A percentile compares a stretch with the other conserved stretches of the same genome.
These are phyloP conservation scores for Halenospora varia DNA, from an alignment of 495 filamentous ascomycete species.

Conservation along the genomic window DNA sequence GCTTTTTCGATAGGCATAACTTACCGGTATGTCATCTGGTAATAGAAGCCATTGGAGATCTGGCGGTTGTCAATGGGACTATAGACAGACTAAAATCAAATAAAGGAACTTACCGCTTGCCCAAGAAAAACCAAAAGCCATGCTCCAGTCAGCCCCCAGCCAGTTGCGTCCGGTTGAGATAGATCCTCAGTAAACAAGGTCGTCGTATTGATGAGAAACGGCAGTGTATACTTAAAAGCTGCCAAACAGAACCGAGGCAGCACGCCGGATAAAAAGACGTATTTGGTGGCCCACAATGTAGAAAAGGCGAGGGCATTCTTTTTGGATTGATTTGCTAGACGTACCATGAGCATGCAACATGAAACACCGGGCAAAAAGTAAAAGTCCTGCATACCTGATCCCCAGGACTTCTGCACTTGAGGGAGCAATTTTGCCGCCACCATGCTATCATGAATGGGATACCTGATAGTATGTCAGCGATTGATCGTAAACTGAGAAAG, in stretches of 20 bases:
- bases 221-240: slow-evolving; percentile 59
- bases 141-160: slow-evolving; percentile 62
- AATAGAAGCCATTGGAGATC: slow-evolving; percentile 40
- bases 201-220: slow-evolving; percentile 42
- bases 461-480: not conserved
- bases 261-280: not conserved
- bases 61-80: slow-evolving; percentile 39
- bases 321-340: not conserved
- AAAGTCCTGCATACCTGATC: not conserved
- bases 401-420: not conserved
- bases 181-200: not conserved
- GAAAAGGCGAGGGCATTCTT: not conserved
- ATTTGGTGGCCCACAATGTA: not conserved
- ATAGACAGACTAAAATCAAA: slow-evolving; percentile 26
- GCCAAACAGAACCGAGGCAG: slow-evolving; percentile 31
- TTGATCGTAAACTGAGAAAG: not conserved
- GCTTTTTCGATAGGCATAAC: slow-evolving; percentile 21
- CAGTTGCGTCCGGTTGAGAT: slow-evolving; percentile 23
- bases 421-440: not conserved
- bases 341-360: not conserved
- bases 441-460: not conserved
- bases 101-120: slow-evolving; percentile 39
- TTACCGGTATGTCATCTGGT: slow-evolving; percentile 4
- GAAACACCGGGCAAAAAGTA: not conserved
- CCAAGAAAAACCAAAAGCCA: slow-evolving; percentile 56